phyloP scores from a whole-genome alignment of 164 flowering plant genomes.

The Tetracentron sinense region DNA sequence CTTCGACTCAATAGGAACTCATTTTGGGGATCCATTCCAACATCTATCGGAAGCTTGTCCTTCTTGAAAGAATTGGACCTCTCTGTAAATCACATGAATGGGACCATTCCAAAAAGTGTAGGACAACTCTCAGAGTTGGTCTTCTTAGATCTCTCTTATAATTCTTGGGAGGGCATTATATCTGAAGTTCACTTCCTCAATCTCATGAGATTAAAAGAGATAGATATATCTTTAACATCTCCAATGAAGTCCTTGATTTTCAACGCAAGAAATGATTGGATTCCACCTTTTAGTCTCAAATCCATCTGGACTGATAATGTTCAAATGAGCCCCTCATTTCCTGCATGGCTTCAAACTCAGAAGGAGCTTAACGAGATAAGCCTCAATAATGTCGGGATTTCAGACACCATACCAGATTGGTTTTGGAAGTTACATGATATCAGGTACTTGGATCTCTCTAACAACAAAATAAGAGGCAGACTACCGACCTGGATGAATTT shows the following conservation, averaged over 20 bases:
- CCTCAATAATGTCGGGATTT: neutral
- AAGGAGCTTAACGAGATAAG: neutral
- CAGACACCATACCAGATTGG: neutral
- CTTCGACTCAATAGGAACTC: neutral
- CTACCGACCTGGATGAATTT: neutral
- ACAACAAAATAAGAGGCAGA: neutral
- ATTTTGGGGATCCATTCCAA: no score
- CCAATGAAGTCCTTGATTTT: neutral
- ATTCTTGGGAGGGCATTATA: neutral
- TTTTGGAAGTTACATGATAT: neutral
- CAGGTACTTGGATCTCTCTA: neutral
- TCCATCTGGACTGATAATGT: no score
- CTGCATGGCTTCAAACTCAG: neutral
- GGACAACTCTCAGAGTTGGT: neutral
- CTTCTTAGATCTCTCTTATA: neutral
- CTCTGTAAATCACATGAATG: neutral
- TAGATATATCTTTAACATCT: no score
- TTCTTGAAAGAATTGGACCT: no score
- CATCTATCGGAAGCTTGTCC: no score
- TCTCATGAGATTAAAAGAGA: neutral
- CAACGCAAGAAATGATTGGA: neutral
- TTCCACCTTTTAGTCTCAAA: neutral
- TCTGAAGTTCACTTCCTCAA: neutral
- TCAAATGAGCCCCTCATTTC: neutral
- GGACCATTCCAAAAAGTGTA: neutral